phyloP scores from a whole-genome alignment of 495 filamentous ascomycete species.

The Xylaria curta region DNA sequence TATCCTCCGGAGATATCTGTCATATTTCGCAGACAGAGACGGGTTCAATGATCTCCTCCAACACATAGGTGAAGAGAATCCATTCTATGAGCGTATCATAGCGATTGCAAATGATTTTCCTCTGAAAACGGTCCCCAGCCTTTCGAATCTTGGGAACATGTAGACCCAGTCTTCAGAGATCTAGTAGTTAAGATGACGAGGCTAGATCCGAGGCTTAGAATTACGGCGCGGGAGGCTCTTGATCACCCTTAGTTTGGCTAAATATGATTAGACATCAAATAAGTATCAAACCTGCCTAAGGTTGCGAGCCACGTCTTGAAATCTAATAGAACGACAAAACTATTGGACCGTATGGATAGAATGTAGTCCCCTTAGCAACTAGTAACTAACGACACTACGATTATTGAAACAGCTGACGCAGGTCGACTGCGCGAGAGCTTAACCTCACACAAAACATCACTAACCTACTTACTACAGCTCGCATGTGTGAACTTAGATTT shows the following conservation, averaged over 20 bases:
- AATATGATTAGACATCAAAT: background rate
- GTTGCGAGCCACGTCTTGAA: too few species aligned
- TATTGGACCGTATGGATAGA: too few species aligned
- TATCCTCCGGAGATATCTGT: slow-evolving; percentile 27
- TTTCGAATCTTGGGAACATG: slow-evolving; percentile 19
- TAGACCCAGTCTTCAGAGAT: slow-evolving; percentile 28
- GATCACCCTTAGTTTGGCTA: slow-evolving; percentile 30
- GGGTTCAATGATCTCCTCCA: slow-evolving; percentile 27
- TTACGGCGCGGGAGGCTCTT: slow-evolving; percentile 31
- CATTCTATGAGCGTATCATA: slow-evolving; percentile 19
- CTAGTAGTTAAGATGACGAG: slow-evolving; percentile 35
- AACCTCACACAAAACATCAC: too few species aligned
- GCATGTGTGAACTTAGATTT: too few species aligned
- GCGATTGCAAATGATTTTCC: slow-evolving; percentile 21
- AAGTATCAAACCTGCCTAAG: too few species aligned
- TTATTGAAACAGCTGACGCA: background rate
- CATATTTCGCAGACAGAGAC: slow-evolving; percentile 26
- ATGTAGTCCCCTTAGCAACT: background rate
- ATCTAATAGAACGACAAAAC: too few species aligned
- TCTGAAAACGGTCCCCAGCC: slow-evolving; percentile 10
- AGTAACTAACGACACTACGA: background rate
- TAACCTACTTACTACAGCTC: too few species aligned
- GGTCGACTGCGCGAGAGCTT: too few species aligned
- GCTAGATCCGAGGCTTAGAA: slow-evolving; percentile 31
- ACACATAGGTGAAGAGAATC: slow-evolving; percentile 33